Conservation (phyloP, 108 stramenopile genomes). For the Nannochloropsis oceanica region DNA sequence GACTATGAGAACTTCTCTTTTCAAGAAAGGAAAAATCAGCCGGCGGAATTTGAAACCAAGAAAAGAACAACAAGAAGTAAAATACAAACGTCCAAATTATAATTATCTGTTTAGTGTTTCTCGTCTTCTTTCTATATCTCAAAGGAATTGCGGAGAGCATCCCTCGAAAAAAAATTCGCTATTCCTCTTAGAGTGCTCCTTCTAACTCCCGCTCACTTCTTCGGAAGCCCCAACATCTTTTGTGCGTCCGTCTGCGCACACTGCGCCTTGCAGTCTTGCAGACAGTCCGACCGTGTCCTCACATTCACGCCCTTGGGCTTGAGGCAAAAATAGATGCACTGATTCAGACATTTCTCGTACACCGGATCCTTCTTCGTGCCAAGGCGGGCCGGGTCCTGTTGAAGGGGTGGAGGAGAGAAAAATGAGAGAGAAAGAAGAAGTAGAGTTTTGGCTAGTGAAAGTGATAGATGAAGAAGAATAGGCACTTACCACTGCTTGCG, state of each 20-base stretch:
- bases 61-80: too few species aligned
- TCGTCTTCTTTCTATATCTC: too few species aligned
- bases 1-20: too few species aligned
- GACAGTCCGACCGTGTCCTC: neutral
- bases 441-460: neutral
- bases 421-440: too few species aligned
- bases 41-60: too few species aligned
- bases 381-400: neutral
- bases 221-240: neutral
- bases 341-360: neutral
- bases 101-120: too few species aligned
- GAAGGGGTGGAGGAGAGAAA: neutral
- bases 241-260: neutral
- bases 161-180: too few species aligned
- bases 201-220: neutral
- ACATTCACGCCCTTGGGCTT: neutral
- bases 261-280: neutral
- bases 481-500: neutral
- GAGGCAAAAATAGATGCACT: neutral
- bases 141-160: too few species aligned
- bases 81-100: too few species aligned
- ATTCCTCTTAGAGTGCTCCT: too few species aligned
- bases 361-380: neutral
- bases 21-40: too few species aligned
- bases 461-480: neutral